phyloP scores from a whole-genome alignment of 305 asterid genomes.

The Rubia tinctorum region DNA sequence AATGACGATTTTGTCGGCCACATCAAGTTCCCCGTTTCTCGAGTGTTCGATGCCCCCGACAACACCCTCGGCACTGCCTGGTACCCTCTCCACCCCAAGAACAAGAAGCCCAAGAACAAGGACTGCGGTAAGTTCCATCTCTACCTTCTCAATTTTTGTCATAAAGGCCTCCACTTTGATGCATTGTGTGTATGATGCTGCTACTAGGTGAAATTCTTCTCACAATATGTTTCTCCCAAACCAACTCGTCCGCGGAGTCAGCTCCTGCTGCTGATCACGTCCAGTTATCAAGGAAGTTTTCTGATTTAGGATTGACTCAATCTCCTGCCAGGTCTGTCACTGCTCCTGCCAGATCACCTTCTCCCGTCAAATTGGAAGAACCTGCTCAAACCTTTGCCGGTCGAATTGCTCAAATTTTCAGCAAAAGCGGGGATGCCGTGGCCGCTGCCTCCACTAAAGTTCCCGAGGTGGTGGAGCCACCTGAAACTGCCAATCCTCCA shows the following conservation, averaged over 20 bases:
- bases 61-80: conserved; percentile 88
- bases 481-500: conserved; percentile 40
- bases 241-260: conserved; percentile 48
- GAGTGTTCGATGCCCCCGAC: conserved; percentile 69
- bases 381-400: conserved; percentile 61
- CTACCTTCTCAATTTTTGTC: neutral
- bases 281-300: conserved; percentile 35
- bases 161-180: no score
- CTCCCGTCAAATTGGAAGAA: conserved; percentile 66
- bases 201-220: conserved; percentile 87
- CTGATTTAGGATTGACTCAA: conserved; percentile 33
- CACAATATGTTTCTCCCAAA: conserved; percentile 78
- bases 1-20: conserved; percentile 92
- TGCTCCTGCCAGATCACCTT: conserved; percentile 42
- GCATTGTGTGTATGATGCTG: neutral
- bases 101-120: conserved; percentile 71
- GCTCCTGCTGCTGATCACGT: conserved; percentile 40
- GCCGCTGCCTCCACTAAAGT: conserved; percentile 42
- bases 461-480: conserved; percentile 45
- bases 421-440: conserved; percentile 53
- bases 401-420: conserved; percentile 79
- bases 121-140: conserved; percentile 62
- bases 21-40: conserved; percentile 57
- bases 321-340: conserved; percentile 47
- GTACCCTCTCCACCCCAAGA: conserved; percentile 80